A percentile compares a stretch with the other conserved stretches of the same genome.
Conservation (phyloP, 2,329 filamentous ascomycete genomes). For the Clarireedia homoeocarpa region DNA sequence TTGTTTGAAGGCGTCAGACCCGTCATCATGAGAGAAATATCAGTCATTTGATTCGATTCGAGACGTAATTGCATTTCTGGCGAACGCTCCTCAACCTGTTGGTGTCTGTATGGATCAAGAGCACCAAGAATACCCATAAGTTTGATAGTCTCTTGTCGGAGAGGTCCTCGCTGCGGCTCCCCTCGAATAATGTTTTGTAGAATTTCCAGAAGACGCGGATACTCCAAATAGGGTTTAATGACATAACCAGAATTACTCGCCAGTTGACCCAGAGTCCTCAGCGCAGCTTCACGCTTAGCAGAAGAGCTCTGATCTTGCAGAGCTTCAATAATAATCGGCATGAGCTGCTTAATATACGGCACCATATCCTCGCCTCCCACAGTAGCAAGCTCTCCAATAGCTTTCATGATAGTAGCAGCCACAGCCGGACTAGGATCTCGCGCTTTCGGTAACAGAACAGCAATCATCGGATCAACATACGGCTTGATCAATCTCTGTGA, state of each 20-base stretch:
- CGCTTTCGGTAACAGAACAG: constrained; percentile 87
- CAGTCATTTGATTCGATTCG: constrained; percentile 64
- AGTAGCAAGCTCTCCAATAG: constrained; percentile 86
- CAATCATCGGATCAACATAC: constrained; percentile 94
- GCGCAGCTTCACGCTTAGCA: constrained; percentile 80
- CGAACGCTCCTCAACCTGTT: constrained; percentile 83
- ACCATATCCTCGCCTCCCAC: constrained; percentile 94
- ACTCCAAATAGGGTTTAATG: constrained; percentile 90
- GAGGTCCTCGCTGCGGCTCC: constrained; percentile 71
- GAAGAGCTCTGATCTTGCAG: constrained; percentile 90
- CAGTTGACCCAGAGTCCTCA: constrained; percentile 84
- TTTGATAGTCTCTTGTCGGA: constrained; percentile 92
- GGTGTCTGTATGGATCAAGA: constrained; percentile 91
- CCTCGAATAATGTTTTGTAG: constrained; percentile 90
- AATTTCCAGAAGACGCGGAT: constrained; percentile 86
- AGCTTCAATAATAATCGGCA: constrained; percentile 91
- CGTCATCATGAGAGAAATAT: constrained; percentile 97
- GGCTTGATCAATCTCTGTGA: constrained; percentile 90
- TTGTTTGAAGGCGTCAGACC: constrained; percentile 94
- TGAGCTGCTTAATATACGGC: constrained; percentile 81
- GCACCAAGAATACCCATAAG: constrained; percentile 92
- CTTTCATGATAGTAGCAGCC: constrained; percentile 88
- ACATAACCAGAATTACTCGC: constrained; percentile 97
- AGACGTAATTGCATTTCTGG: constrained; percentile 68
- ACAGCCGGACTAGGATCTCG: constrained; percentile 79